Evolutionary conservation across 2,329 filamentous ascomycete species (phyloP).

Genomic region (Pseudogymnoascus sp.): DNA sequence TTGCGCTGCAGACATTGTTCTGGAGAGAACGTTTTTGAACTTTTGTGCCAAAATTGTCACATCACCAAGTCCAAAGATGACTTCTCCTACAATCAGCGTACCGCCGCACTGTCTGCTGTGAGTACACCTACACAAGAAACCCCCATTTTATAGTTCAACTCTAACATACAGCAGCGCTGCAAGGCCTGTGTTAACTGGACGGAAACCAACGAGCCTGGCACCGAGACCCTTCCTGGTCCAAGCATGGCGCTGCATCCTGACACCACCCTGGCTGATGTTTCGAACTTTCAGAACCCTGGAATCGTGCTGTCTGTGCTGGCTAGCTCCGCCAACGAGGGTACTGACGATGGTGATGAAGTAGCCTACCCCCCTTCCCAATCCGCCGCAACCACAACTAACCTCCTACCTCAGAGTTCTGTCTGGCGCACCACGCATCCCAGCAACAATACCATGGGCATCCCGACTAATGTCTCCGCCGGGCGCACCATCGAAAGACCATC

Average conservation of each 20-base stretch:
- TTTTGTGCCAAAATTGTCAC: conserved; percentile 40
- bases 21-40: conserved; percentile 35
- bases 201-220: conserved; percentile 17
- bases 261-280: neutral
- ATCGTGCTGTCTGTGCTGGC: neutral
- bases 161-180: conserved; percentile 32
- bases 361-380: neutral
- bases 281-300: neutral
- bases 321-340: neutral
- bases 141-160: neutral
- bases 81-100: conserved; percentile 42
- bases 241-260: conserved; percentile 12
- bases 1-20: conserved; percentile 37
- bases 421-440: neutral
- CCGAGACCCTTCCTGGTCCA: conserved; percentile 18
- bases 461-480: neutral
- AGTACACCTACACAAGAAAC: neutral
- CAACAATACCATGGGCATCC: neutral
- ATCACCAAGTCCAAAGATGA: conserved; percentile 37
- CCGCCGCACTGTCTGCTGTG: conserved; percentile 34
- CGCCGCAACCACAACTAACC: neutral
- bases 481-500: neutral
- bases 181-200: conserved; percentile 25
- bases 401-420: neutral
- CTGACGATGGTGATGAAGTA: neutral